These are phyloP conservation scores for Clarireedia sp. DNA, from an alignment of 2,329 filamentous ascomycete genomes.

Conservation along the genomic window DNA sequence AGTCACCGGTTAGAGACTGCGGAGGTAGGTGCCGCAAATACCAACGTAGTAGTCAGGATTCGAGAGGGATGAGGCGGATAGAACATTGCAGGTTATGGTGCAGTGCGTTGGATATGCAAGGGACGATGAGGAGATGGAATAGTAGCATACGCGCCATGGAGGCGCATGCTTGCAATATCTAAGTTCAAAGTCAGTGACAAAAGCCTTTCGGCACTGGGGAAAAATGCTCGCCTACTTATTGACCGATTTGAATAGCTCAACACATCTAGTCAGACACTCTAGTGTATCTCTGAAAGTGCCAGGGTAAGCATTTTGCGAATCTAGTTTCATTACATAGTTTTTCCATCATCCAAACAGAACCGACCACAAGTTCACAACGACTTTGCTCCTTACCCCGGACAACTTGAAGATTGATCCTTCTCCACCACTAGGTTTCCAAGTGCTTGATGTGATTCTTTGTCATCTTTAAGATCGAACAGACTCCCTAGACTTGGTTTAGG, in stretches of 20 bases:
- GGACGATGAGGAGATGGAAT: neutral
- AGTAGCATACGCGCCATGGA: neutral
- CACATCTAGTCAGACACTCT: neutral
- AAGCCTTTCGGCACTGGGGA: neutral
- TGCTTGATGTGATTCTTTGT: no score
- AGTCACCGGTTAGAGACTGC: neutral
- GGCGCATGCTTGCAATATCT: neutral
- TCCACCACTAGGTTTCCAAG: no score
- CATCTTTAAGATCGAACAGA: no score
- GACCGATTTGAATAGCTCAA: neutral
- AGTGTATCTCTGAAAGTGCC: constrained; percentile 6
- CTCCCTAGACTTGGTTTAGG: no score
- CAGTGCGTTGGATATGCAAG: neutral
- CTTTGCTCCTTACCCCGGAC: no score
- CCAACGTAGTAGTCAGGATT: neutral
- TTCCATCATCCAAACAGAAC: neutral
- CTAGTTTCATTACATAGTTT: neutral
- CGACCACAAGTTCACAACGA: no score
- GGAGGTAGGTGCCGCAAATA: neutral
- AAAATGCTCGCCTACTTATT: neutral
- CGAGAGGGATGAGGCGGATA: neutral
- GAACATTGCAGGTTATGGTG: neutral
- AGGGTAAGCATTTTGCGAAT: constrained; percentile 4
- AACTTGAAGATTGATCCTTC: no score
- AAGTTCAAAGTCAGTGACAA: neutral